Evolutionary conservation across 345 rosid genomes (phyloP), one percentile per base, ranked within the genome.

Genomic region (Crucihimalaya himalaica): DNA sequence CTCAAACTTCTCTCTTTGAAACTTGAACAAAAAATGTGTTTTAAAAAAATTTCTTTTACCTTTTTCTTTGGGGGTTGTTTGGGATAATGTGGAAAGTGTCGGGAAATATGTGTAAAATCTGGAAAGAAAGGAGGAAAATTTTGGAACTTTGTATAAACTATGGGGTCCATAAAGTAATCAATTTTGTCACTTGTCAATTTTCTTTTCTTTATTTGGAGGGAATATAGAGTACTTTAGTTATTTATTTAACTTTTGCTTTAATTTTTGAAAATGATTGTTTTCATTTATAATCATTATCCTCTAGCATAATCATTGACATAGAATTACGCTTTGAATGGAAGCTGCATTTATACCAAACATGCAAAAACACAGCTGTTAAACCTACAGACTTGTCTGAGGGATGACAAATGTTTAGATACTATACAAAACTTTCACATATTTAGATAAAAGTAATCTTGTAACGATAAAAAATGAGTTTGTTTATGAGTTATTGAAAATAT

Each of bases 101-200:
- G 58, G 58, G 67, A 68, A 43, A 34, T 57, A 61, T 76, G 72
- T 62, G 80, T 79, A 70, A 75, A 72, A 63, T 42, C 32, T 56
- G 74, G 69, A 57, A 76, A 64, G 75, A 56, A 20, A 5, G 20
- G 67, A 47, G 66, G 71, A 37, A 70, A 75, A 39, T 77, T 77
- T 70, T 70, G 75, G 71, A 77, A 70, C 31, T 77, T 70, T 70
- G 76, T 77, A 70, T 70, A 70, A 76, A 70, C 29, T 70, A 47
- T 77, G 80, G 71, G 76, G 64, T 63, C 76, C 66, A 62, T 40
- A 70, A 63, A 66, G 62, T 66, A 74, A 79, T 68, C 74, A 70
- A 63, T 78, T 56, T 75, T 73, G 65, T 79, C 78, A 61, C 64
- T 74, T 59, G 68, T 45, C 65, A 20, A 13, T 35, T 37, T 37